These are phyloP conservation scores for Catharanthus roseus DNA, from an alignment of 257 asterid genomes.

Conservation along the genomic window DNA sequence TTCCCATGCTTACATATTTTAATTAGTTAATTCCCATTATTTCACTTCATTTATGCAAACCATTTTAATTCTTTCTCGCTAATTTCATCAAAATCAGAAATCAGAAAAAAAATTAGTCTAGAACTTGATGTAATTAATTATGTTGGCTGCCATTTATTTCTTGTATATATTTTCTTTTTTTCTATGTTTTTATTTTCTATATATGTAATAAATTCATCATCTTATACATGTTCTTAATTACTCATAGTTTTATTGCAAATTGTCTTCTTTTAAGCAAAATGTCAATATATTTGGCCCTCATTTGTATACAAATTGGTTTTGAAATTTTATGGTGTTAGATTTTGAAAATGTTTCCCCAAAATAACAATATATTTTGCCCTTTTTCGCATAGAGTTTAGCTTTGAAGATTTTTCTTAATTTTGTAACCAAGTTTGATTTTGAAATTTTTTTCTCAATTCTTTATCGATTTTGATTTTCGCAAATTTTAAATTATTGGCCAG, in stretches of 20 bases:
- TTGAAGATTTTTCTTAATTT: too few species aligned
- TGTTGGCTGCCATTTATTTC: neutral
- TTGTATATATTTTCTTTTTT: neutral
- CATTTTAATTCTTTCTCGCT: neutral
- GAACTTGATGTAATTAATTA: neutral
- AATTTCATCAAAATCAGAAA: neutral
- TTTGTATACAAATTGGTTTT: too few species aligned
- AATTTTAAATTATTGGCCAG: too few species aligned
- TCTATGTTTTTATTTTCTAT: neutral
- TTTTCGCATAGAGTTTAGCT: too few species aligned
- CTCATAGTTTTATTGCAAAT: neutral
- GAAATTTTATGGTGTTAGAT: too few species aligned
- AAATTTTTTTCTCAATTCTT: too few species aligned
- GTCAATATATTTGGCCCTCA: too few species aligned
- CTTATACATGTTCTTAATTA: neutral
- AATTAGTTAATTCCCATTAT: neutral
- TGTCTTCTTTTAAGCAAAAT: neutral
- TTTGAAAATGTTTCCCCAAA: too few species aligned
- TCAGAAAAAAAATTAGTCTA: neutral
- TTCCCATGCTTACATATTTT: too few species aligned
- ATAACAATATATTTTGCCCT: too few species aligned
- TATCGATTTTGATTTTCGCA: too few species aligned
- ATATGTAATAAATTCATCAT: neutral
- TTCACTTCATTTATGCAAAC: slow-evolving; percentile 6
- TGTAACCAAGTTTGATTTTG: too few species aligned